phyloP scores from a whole-genome alignment of 768 basidiomycete genomes.

The Mycena chlorophos region DNA sequence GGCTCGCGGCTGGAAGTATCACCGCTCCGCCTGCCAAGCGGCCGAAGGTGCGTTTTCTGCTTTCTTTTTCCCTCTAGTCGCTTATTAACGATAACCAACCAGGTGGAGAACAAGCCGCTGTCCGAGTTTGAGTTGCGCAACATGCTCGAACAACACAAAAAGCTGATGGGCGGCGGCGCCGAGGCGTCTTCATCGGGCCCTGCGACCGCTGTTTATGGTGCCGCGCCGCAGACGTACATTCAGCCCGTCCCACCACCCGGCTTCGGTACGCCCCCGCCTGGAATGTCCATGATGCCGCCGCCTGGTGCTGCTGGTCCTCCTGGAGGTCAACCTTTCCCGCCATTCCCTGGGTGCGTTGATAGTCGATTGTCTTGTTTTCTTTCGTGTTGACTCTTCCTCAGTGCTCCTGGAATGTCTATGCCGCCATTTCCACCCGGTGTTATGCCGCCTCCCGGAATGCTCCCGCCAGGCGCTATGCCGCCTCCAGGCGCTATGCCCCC shows the following conservation, averaged over 20 bases:
- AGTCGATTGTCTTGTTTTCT: background rate
- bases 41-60: slow-evolving; percentile 45
- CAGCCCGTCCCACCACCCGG: slow-evolving; percentile 39
- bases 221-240: slow-evolving; percentile 71
- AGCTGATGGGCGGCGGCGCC: slow-evolving; percentile 75
- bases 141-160: slow-evolving; percentile 87
- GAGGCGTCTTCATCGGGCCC: slow-evolving; percentile 40
- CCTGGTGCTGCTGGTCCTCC: slow-evolving; percentile 25
- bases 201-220: slow-evolving; percentile 64
- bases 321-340: slow-evolving; percentile 30
- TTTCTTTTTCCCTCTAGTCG: background rate
- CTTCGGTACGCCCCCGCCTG: slow-evolving; percentile 1
- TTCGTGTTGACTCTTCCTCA: background rate
- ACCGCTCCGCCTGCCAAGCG: slow-evolving; percentile 80
- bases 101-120: slow-evolving; percentile 69
- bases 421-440: slow-evolving; percentile 43
- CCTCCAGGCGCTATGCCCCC: slow-evolving; percentile 51
- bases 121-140: slow-evolving; percentile 82
- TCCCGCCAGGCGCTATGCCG: slow-evolving; percentile 63
- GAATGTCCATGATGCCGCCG: slow-evolving; percentile 14
- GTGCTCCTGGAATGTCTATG: slow-evolving; percentile 29
- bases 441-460: slow-evolving; percentile 44
- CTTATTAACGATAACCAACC: background rate
- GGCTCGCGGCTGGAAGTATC: slow-evolving; percentile 78
- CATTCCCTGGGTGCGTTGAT: background rate